A percentile compares a stretch with the other conserved stretches of the same genome.
Conservation (phyloP, 2,329 filamentous ascomycete species). For the Clonostachys rhizophaga region DNA sequence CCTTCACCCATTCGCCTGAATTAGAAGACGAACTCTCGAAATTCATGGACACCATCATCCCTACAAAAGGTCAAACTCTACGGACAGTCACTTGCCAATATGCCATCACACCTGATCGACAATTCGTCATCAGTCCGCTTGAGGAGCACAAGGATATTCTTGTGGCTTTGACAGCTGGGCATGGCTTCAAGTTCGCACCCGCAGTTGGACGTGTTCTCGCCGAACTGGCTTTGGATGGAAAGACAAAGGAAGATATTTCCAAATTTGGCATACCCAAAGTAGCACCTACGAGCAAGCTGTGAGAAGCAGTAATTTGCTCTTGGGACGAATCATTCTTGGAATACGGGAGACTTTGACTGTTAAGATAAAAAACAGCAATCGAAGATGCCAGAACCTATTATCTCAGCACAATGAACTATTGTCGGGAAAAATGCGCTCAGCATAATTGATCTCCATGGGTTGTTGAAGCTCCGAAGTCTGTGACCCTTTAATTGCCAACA, state of each 20-base stretch:
- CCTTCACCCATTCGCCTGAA: constrained; percentile 5
- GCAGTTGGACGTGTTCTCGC: constrained; percentile 14
- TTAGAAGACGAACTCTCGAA: neutral
- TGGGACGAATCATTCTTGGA: too few species aligned
- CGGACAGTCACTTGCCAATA: constrained; percentile 18
- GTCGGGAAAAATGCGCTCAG: too few species aligned
- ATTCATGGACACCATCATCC: neutral
- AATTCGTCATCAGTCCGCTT: constrained; percentile 12
- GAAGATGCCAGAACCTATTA: too few species aligned
- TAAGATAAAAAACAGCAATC: too few species aligned
- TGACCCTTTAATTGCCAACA: too few species aligned
- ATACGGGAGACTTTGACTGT: too few species aligned
- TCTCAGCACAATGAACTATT: too few species aligned
- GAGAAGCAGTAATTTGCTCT: too few species aligned
- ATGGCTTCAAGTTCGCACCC: constrained; percentile 16
- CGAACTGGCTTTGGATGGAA: constrained; percentile 14
- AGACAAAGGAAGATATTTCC: constrained; percentile 9
- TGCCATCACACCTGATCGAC: constrained; percentile 12
- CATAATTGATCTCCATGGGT: too few species aligned
- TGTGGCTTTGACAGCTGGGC: constrained; percentile 10
- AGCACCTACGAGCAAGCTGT: too few species aligned
- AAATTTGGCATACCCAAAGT: constrained; percentile 6
- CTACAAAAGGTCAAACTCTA: neutral
- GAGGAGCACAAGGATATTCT: constrained; percentile 8
- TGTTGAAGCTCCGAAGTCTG: too few species aligned